phyloP scores from a whole-genome alignment of 2,329 filamentous ascomycete genomes.

The Rugonectria rugulosa region DNA sequence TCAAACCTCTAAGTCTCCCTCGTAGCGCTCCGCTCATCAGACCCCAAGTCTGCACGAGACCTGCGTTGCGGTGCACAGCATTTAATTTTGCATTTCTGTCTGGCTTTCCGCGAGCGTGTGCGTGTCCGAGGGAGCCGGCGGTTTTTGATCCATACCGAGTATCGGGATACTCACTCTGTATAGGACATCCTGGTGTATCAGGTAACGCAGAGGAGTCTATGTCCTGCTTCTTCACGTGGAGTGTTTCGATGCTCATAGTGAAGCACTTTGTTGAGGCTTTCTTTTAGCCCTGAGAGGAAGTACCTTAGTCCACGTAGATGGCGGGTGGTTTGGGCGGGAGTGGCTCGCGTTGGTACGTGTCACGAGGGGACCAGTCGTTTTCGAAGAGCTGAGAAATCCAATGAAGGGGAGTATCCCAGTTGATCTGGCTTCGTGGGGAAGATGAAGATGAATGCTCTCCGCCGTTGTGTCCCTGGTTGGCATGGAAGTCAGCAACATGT shows the following conservation, averaged over 20 bases:
- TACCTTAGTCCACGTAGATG: too few relatives aligned
- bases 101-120: not conserved
- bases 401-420: slow-evolving; percentile 52
- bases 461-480: not conserved
- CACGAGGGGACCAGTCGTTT: slow-evolving; percentile 47
- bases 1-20: not conserved
- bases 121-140: not conserved
- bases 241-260: not conserved
- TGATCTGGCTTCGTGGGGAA: slow-evolving; percentile 35
- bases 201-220: not conserved
- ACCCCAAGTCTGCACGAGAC: not conserved
- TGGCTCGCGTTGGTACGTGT: slow-evolving; percentile 40
- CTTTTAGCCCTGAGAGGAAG: too few relatives aligned
- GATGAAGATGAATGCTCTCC: slow-evolving; percentile 33
- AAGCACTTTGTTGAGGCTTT: not conserved
- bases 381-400: slow-evolving; percentile 58
- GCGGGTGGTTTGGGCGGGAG: slow-evolving; percentile 2
- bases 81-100: not conserved
- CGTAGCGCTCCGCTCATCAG: not conserved
- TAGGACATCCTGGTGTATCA: not conserved
- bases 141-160: not conserved
- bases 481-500: too few relatives aligned
- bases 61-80: not conserved
- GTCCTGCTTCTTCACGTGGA: not conserved
- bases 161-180: not conserved